These are phyloP conservation scores for Myriosclerotinia curreyana DNA, from an alignment of 2,329 filamentous ascomycete species.

Conservation along the genomic window DNA sequence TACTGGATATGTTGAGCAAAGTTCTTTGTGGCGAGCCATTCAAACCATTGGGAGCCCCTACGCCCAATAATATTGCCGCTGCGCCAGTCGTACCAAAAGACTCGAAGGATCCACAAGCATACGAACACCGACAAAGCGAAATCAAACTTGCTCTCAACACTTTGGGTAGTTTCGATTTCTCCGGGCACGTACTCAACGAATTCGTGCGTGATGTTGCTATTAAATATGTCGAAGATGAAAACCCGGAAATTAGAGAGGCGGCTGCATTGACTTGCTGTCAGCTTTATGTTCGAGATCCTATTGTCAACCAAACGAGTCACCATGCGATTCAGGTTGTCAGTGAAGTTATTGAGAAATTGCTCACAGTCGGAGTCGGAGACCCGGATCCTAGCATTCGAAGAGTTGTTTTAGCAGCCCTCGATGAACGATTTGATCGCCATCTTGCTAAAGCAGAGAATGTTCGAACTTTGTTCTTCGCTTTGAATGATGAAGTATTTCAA, in stretches of 20 bases:
- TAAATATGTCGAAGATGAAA: constrained; percentile 96
- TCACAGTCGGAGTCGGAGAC: constrained; percentile 93
- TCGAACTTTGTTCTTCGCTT: constrained; percentile 86
- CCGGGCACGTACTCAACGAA: constrained; percentile 89
- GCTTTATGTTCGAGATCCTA: constrained; percentile 92
- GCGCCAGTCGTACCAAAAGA: constrained; percentile 85
- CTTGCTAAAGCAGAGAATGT: constrained; percentile 98
- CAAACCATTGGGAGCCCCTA: constrained; percentile 85
- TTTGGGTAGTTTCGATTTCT: constrained; percentile 96
- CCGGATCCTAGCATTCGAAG: constrained; percentile 82
- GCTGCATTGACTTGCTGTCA: constrained; percentile 97
- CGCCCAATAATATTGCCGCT: constrained; percentile 72
- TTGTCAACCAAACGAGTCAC: constrained; percentile 95
- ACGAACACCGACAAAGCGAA: constrained; percentile 77
- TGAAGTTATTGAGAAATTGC: constrained; percentile 93
- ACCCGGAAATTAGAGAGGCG: constrained; percentile 87
- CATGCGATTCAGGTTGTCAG: constrained; percentile 96
- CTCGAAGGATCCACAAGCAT: constrained; percentile 76
- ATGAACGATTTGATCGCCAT: constrained; percentile 91
- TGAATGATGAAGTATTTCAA: constrained; percentile 91
- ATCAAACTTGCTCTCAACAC: constrained; percentile 93
- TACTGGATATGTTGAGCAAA: constrained; percentile 91
- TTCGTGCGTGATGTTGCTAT: constrained; percentile 98
- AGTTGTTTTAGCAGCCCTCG: constrained; percentile 84
- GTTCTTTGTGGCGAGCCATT: constrained; percentile 92